Percentiles rank a stretch among this genome's conserved stretches.
Conservation (phyloP, 2,329 filamentous ascomycete species). For the Pezicula carpinea region DNA sequence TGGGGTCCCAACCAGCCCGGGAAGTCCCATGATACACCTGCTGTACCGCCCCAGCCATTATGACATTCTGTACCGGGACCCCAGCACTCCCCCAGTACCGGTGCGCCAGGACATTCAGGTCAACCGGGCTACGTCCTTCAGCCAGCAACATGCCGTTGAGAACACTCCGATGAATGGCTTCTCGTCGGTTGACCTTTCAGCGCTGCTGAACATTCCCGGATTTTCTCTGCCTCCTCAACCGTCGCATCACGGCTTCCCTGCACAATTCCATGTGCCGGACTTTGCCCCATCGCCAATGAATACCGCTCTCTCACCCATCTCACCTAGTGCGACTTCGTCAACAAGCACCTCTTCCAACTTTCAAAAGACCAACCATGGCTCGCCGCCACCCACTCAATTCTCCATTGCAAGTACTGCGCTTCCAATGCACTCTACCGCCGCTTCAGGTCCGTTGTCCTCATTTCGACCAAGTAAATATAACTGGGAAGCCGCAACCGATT, state of each 20-base stretch:
- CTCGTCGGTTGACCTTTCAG: conserved; percentile 24
- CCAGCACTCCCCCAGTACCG: conserved; percentile 13
- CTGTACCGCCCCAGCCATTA: conserved; percentile 80
- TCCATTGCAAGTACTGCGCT: conserved; percentile 12
- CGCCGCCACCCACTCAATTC: conserved; percentile 7
- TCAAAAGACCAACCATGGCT: neutral
- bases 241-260: conserved; percentile 19
- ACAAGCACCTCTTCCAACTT: neutral
- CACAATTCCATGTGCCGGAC: conserved; percentile 17
- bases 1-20: conserved; percentile 26
- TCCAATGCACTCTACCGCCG: conserved; percentile 9
- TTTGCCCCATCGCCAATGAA: conserved; percentile 23
- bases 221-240: conserved; percentile 16
- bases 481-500: conserved; percentile 25
- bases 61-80: conserved; percentile 78
- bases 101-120: conserved; percentile 40
- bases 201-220: conserved; percentile 26
- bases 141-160: conserved; percentile 40
- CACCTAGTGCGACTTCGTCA: conserved; percentile 16
- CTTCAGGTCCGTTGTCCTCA: conserved; percentile 17
- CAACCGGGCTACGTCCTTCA: conserved; percentile 44
- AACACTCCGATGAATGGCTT: conserved; percentile 33
- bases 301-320: conserved; percentile 23
- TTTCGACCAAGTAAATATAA: conserved; percentile 30
- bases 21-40: conserved; percentile 50